Base-by-base conservation (phyloP, 257 asterid genomes). In the Anisodus acutangulus region DNA sequence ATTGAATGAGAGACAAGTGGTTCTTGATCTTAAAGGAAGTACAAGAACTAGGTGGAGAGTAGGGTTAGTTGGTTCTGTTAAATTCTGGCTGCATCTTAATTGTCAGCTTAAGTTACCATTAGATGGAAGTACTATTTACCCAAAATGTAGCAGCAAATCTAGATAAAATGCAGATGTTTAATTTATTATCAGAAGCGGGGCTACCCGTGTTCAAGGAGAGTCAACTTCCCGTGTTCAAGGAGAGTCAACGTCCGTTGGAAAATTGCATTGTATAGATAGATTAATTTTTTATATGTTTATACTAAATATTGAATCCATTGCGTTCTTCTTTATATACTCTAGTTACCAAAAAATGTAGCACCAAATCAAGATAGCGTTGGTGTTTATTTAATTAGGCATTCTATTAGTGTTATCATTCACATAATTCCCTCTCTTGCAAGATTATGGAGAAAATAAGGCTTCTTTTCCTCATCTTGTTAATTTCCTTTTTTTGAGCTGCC, bases 31-130 rank as follows among this genome's bases (percentile, higher is more conserved):
- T 26, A 88, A 83, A 70, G 98, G 99, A 51, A 85, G 68, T 55
- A 80, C 92, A 6, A 89, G 93, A 85, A 93, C 96, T 0, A 83
- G 96, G 7, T 94, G 99, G 99, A 87, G 90, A 63, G 81, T 94
- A 0, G 92, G 98, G 85, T 10, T 91, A 11, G 53, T 95, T 0
- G 97, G 97, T 26, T 91, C 97, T 2, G 89, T 93, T 43, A 95
- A 90, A 87, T 92, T 90, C 86, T 83, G 88, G 92, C 71, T 95
- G 90, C 90, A 87, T 66, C 86, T 95, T 88, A 87, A 90, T 80
- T 95, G 99, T 83, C 22, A 4, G 37, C 92, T 95, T n/a, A 89
- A 43, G 19, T 85, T 94, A 81, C 95, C 96, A 0, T 53, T 84
- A 37, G 64, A 92, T 82, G 80, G 70, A 37, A 90, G 92, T 0